A percentile compares a stretch with the other conserved stretches of the same genome.
Evolutionary conservation across 75 land plant species (phyloP).

Genomic region (Gnetum montanum): DNA sequence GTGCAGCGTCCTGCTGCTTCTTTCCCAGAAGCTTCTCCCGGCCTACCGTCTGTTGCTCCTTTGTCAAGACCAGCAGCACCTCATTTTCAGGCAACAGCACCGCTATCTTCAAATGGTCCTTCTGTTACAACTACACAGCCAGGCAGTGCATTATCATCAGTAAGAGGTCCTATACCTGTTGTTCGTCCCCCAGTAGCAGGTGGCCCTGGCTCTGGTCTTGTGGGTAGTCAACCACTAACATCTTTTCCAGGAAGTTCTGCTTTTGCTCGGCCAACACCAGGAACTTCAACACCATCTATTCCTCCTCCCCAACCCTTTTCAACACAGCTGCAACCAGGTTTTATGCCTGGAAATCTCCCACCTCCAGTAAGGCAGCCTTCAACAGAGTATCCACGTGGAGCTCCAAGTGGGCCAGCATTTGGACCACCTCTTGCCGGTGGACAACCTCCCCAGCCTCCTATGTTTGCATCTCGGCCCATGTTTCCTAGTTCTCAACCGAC

Average conservation of each 20-base stretch:
- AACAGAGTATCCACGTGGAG: conserved; percentile 3
- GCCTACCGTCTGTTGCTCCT: background rate
- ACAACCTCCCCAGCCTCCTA: conserved; percentile 3
- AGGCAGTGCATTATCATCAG: background rate
- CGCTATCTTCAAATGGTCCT: conserved; percentile 1
- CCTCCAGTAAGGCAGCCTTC: conserved; percentile 12
- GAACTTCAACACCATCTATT: background rate
- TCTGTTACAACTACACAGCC: background rate
- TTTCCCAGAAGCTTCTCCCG: background rate
- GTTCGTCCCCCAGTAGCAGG: conserved; percentile 1
- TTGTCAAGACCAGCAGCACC: background rate
- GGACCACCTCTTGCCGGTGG: conserved; percentile 12
- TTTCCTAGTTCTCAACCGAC: conserved; percentile 15
- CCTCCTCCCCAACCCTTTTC: conserved; percentile 17
- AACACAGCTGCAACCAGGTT: conserved; percentile 15
- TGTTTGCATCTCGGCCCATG: conserved; percentile 10
- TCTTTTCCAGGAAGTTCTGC: background rate
- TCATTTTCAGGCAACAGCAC: background rate
- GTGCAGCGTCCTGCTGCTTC: background rate
- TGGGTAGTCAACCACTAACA: background rate
- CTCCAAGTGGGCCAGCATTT: conserved; percentile 2
- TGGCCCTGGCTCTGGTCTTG: no score
- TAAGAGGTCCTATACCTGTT: background rate
- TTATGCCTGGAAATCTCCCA: conserved; percentile 9
- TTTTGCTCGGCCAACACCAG: background rate